These are phyloP conservation scores for Pythium vanterpoolii DNA, from an alignment of 352 stramenopile genomes.

Conservation along the genomic window DNA sequence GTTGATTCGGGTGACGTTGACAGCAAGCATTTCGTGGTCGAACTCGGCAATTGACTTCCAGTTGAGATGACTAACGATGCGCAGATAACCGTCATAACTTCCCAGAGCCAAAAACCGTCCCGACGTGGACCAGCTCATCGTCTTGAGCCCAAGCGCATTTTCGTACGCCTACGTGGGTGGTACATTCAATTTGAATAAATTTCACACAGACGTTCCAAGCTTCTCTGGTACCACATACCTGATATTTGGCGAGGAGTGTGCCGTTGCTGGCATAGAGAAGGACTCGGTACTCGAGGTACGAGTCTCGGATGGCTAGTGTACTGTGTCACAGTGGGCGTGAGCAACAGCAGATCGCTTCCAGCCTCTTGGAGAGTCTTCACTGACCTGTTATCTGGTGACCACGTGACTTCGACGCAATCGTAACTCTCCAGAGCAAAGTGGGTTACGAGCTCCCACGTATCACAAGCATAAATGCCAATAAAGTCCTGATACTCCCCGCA, in stretches of 20 bases:
- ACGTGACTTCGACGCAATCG: slow-evolving; percentile 70
- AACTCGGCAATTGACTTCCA: slow-evolving; percentile 76
- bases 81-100: slow-evolving; percentile 76
- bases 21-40: slow-evolving; percentile 55
- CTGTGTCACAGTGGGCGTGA: slow-evolving; percentile 4
- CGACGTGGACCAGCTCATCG: slow-evolving; percentile 72
- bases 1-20: slow-evolving; percentile 44
- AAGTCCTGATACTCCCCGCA: slow-evolving; percentile 43
- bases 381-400: slow-evolving; percentile 69
- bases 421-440: slow-evolving; percentile 81
- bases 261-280: slow-evolving; percentile 70
- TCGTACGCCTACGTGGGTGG: slow-evolving; percentile 55
- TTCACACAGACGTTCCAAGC: neutral
- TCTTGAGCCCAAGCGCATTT: slow-evolving; percentile 67
- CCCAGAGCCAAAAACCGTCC: slow-evolving; percentile 77
- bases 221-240: slow-evolving; percentile 31
- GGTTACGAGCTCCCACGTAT: slow-evolving; percentile 61
- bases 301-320: slow-evolving; percentile 70
- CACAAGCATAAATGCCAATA: slow-evolving; percentile 72
- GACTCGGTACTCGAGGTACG: slow-evolving; percentile 67
- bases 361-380: neutral
- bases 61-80: slow-evolving; percentile 71
- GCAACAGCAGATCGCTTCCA: neutral
- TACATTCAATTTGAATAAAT: neutral
- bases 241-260: slow-evolving; percentile 58